phyloP scores from a whole-genome alignment of 2,329 filamentous ascomycete genomes.

The Trichoderma endophyticum region DNA sequence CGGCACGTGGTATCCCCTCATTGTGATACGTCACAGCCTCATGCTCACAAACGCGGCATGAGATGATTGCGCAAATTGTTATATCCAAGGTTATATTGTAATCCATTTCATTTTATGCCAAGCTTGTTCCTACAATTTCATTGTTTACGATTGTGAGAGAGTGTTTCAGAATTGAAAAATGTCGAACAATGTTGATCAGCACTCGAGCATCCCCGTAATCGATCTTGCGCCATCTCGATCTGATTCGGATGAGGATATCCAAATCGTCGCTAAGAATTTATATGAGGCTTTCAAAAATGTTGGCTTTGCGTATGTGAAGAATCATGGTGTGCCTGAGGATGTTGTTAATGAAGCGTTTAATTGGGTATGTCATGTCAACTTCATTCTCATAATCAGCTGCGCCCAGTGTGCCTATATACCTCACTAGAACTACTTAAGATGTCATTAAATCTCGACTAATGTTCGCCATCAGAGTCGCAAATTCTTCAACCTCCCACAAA shows the following conservation, averaged over 20 bases:
- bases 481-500: constrained; percentile 32
- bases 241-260: constrained; percentile 14
- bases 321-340: constrained; percentile 34
- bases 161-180: neutral
- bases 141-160: neutral
- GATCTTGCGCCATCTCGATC: constrained; percentile 21
- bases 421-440: neutral
- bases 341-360: constrained; percentile 38
- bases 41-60: no score
- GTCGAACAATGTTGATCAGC: neutral
- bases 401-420: neutral
- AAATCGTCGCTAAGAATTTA: constrained; percentile 22
- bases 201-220: constrained; percentile 23
- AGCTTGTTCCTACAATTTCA: neutral
- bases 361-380: constrained; percentile 27
- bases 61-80: neutral
- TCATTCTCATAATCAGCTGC: neutral
- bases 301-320: constrained; percentile 36
- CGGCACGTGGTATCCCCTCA: neutral
- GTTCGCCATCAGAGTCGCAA: constrained; percentile 17
- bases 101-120: neutral
- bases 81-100: neutral
- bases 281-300: constrained; percentile 31
- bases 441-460: neutral
- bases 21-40: neutral